Conservation (phyloP, 2,329 filamentous ascomycete species). For the Amesomyces nigricolor region DNA sequence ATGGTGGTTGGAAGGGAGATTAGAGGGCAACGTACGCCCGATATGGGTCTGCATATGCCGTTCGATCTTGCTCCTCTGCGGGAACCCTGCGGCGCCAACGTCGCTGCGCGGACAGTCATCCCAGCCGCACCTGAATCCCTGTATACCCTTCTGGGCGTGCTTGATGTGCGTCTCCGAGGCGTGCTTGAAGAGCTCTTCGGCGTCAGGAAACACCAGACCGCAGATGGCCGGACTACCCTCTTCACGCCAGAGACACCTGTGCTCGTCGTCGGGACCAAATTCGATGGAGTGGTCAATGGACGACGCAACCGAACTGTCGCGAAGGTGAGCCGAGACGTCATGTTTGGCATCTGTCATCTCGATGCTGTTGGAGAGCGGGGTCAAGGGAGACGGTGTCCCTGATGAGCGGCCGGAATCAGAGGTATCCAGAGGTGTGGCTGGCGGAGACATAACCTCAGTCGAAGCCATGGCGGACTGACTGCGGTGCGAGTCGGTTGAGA, state of each 20-base stretch:
- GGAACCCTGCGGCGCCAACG: constrained; percentile 45
- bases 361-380: constrained; percentile 21
- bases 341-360: constrained; percentile 22
- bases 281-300: constrained; percentile 13
- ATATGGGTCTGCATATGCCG: constrained; percentile 62
- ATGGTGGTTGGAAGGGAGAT: not conserved
- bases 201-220: constrained; percentile 35
- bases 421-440: constrained; percentile 23
- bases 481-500: not conserved
- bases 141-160: constrained; percentile 37
- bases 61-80: constrained; percentile 58
- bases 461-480: constrained; percentile 9
- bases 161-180: constrained; percentile 47
- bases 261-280: constrained; percentile 19
- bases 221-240: constrained; percentile 24
- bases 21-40: constrained; percentile 44
- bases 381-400: constrained; percentile 25
- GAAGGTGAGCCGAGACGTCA: constrained; percentile 8
- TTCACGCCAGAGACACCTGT: constrained; percentile 31
- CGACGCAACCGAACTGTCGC: constrained; percentile 19
- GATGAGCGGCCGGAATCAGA: constrained; percentile 23
- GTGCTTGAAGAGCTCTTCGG: constrained; percentile 51
- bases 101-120: constrained; percentile 46
- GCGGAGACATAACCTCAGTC: constrained; percentile 21
- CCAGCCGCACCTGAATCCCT: constrained; percentile 53